Evolutionary conservation across 2,329 filamentous ascomycete genomes (phyloP), one percentile per base, ranked within the genome.

Genomic region (Xylaria sp.): DNA sequence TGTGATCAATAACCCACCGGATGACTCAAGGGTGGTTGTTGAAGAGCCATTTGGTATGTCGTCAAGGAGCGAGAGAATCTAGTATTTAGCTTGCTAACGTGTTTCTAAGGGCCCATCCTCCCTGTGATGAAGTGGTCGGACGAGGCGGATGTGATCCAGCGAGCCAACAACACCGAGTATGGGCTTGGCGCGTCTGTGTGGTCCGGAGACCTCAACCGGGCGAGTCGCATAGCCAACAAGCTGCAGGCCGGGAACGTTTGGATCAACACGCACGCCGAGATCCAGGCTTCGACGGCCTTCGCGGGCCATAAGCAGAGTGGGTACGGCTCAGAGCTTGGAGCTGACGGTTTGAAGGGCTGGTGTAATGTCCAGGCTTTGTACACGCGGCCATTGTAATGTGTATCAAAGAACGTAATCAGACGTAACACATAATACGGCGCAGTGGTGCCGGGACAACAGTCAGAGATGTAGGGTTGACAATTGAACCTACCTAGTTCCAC

Each of bases 111-210:
- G n/a, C 79, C 79, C 8, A 78, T 82, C 58, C 65, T 82, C 0
- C 79, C 80, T 0, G 73, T 78, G 2, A 73, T 79, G 63, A 79
- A 77, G 17, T 83, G 78, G 76, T 70, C 71, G 3, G 74, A 78
- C 25, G 78, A 81, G 57, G 76, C 76, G 31, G 80, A 82, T 38
- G 79, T 81, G 46, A 78, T 83, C 65, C 65, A 63, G 31, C 72
- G 79, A 25, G 80, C 78, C 38, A 86, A 86, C 73, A 71, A 81
- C 72, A 81, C 78, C 25, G 78, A 81, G 42, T 77, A 77, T 8
- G 83, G 83, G 47, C 79, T 87, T 2, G 83, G 80, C 47, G 83
- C 82, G 35, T 83, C 80, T 31, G 81, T 86, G n/a, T 86, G 81
- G 79, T 74, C 75, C 19, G 79, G 78, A 60, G 80, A 84, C 72